Conservation (phyloP, 2,329 filamentous ascomycete genomes). For the Aspergillus sp. region DNA sequence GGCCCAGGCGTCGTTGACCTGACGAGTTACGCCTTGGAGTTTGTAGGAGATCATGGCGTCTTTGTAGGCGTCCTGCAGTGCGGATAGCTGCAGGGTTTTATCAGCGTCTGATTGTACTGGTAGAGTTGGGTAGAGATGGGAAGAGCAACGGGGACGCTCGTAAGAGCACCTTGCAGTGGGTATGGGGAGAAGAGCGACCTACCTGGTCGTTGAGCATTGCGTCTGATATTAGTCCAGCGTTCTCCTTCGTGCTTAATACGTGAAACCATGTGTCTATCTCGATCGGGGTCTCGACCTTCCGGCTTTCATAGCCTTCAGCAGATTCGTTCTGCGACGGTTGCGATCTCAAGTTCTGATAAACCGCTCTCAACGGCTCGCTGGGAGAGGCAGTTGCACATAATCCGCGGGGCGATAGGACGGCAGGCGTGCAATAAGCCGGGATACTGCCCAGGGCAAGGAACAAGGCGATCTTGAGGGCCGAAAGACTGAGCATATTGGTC, state of each 20-base stretch:
- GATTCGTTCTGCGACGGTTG: slow-evolving; percentile 14
- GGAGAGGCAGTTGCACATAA: slow-evolving; percentile 34
- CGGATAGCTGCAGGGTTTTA: slow-evolving; percentile 25
- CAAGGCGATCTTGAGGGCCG: slow-evolving; percentile 16
- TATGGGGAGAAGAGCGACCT: slow-evolving; percentile 14
- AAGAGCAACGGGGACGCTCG: background rate
- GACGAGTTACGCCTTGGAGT: slow-evolving; percentile 50
- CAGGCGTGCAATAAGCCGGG: slow-evolving; percentile 18
- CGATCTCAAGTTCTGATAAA: slow-evolving; percentile 23
- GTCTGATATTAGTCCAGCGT: slow-evolving; percentile 28
- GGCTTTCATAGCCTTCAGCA: slow-evolving; percentile 14
- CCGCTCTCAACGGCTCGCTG: slow-evolving; percentile 22
- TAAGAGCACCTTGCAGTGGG: no score
- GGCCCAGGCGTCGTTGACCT: slow-evolving; percentile 56
- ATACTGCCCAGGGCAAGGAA: slow-evolving; percentile 17
- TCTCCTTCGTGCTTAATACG: slow-evolving; percentile 35
- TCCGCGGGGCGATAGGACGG: slow-evolving; percentile 18
- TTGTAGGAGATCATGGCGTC: slow-evolving; percentile 50
- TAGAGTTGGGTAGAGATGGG: background rate
- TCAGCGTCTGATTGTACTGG: background rate
- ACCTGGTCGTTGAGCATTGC: slow-evolving; percentile 38
- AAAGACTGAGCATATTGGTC: slow-evolving; percentile 26
- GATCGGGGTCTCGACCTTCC: slow-evolving; percentile 24
- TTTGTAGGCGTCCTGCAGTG: slow-evolving; percentile 48
- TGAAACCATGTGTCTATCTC: slow-evolving; percentile 45